These are phyloP conservation scores for Agrostemma githago DNA, from an alignment of 148 eudicot genomes.

Conservation along the genomic window DNA sequence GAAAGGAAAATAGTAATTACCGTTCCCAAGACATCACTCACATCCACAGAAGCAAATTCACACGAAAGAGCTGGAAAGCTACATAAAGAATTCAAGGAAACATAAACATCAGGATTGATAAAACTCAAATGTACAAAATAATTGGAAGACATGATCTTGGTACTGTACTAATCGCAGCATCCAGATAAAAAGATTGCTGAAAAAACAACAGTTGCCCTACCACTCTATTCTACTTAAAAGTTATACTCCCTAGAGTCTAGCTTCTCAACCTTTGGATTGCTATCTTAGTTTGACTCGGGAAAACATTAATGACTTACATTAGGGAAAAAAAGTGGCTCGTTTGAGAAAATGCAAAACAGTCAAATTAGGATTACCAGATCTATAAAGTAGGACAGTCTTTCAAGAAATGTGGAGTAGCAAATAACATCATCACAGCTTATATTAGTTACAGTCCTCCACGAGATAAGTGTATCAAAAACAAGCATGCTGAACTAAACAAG, in stretches of 20 bases:
- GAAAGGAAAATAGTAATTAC: constrained; percentile 45
- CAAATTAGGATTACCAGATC: too few species aligned
- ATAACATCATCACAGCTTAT: neutral
- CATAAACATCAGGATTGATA: constrained; percentile 13
- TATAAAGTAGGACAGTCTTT: too few species aligned
- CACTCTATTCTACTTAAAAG: neutral
- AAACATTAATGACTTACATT: too few species aligned
- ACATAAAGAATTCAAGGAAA: constrained; percentile 20
- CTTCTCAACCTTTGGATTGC: too few species aligned
- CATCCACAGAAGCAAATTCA: constrained; percentile 96
- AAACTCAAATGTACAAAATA: neutral
- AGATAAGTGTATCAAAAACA: too few species aligned
- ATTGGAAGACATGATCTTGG: neutral
- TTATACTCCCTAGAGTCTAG: neutral
- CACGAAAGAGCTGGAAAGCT: constrained; percentile 96
- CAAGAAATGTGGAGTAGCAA: too few species aligned
- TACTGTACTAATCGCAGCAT: neutral
- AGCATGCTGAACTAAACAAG: too few species aligned
- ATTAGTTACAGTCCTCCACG: too few species aligned
- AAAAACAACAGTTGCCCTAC: neutral
- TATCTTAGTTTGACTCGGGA: too few species aligned
- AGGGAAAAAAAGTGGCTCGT: too few species aligned
- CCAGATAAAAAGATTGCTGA: neutral
- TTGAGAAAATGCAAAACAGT: too few species aligned
- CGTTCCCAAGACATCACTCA: constrained; percentile 95